A percentile compares a stretch with the other conserved stretches of the same genome.
Evolutionary conservation across 352 stramenopile genomes (phyloP).

Genomic region (Globisporangium perplexum): DNA sequence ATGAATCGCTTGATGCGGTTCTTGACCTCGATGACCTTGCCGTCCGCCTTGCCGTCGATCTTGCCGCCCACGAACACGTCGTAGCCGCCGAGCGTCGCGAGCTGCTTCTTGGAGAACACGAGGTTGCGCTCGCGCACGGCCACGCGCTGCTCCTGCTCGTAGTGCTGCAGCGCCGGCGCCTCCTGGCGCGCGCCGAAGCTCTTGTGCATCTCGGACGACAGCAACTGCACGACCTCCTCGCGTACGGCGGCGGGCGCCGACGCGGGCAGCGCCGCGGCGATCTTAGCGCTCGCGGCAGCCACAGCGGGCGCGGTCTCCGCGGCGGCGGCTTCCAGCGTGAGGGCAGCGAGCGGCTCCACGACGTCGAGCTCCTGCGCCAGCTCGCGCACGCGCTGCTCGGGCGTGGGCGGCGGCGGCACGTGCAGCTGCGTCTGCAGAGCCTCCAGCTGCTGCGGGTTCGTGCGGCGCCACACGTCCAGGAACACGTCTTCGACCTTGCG

Average conservation of each 20-base stretch:
- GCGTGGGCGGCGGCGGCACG: conserved; percentile 31
- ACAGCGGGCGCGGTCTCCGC: conserved; percentile 40
- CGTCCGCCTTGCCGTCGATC: conserved; percentile 71
- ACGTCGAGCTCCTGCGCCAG: conserved; percentile 52
- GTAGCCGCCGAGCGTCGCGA: conserved; percentile 38
- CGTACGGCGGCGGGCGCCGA: conserved; percentile 42
- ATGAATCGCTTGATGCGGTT: conserved; percentile 73
- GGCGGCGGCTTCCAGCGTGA: conserved; percentile 43
- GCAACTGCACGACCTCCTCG: conserved; percentile 64
- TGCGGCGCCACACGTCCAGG: conserved; percentile 71
- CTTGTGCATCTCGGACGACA: conserved; percentile 79
- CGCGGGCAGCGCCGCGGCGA: conserved; percentile 41
- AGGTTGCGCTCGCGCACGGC: conserved; percentile 67
- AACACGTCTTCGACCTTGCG: conserved; percentile 84
- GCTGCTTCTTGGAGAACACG: conserved; percentile 66
- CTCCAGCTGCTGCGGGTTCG: conserved; percentile 57
- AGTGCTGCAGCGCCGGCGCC: conserved; percentile 57
- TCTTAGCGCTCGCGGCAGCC: conserved; percentile 34
- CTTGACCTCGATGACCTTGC: conserved; percentile 83
- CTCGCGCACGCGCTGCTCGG: conserved; percentile 44
- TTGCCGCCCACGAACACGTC: conserved; percentile 75
- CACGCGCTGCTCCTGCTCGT: conserved; percentile 51
- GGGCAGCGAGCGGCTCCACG: conserved; percentile 41
- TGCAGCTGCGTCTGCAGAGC: conserved; percentile 40
- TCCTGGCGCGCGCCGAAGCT: conserved; percentile 64